A percentile compares a stretch with the other conserved stretches of the same genome.
Evolutionary conservation across 805 yeast genomes (phyloP).

Genomic region (Sugiyamaella marilandica): DNA sequence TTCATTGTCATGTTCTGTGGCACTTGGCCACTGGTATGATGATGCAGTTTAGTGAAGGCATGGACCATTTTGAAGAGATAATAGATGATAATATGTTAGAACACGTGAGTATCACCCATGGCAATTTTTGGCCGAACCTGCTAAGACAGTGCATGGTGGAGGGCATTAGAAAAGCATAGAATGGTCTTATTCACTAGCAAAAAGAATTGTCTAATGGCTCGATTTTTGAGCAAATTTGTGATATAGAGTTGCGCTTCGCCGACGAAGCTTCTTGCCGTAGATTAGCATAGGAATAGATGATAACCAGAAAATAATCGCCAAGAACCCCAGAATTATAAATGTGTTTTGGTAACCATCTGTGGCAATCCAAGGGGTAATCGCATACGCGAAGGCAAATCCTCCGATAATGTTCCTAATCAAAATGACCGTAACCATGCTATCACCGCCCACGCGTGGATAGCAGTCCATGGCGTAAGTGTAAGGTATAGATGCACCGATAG

Average conservation of each 20-base stretch:
- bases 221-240: slow-evolving; percentile 4
- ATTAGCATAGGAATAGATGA: slow-evolving; percentile 9
- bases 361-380: slow-evolving; percentile 8
- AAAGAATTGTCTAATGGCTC: neutral
- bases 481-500: slow-evolving; percentile 10
- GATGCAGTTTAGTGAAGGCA: slow-evolving; percentile 31
- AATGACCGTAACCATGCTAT: slow-evolving; percentile 4
- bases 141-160: neutral
- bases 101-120: neutral
- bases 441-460: slow-evolving; percentile 7
- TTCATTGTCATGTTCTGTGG: slow-evolving; percentile 96
- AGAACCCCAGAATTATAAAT: slow-evolving; percentile 4
- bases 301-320: slow-evolving; percentile 7
- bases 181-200: neutral
- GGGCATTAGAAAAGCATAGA: neutral
- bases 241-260: slow-evolving; percentile 5
- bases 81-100: slow-evolving; percentile 17
- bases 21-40: slow-evolving; percentile 80
- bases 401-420: slow-evolving; percentile 7
- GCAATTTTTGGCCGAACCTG: neutral
- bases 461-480: slow-evolving; percentile 5
- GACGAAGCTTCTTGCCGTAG: slow-evolving; percentile 8
- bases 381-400: slow-evolving; percentile 7
- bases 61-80: slow-evolving; percentile 25
- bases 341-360: slow-evolving; percentile 8